Evolutionary conservation across 805 yeast species (phyloP).

Genomic region (Spathaspora gorwiae): DNA sequence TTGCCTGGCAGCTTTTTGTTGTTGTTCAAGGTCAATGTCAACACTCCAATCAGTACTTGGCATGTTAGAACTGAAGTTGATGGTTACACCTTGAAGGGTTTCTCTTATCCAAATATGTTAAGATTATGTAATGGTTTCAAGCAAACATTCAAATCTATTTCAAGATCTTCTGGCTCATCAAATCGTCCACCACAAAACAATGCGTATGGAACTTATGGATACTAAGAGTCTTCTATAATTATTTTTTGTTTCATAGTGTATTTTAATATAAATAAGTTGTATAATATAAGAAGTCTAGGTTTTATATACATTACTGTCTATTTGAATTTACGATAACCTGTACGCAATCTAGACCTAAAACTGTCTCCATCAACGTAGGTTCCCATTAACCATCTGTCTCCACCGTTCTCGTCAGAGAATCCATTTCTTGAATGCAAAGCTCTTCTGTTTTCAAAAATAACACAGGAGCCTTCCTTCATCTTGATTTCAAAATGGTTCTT

Average conservation of each 20-base stretch:
- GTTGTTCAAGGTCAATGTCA: slow-evolving; percentile 76
- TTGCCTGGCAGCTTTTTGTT: slow-evolving; percentile 92
- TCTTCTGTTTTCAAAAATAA: slow-evolving; percentile 68
- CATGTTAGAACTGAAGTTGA: slow-evolving; percentile 85
- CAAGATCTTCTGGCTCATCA: slow-evolving; percentile 7
- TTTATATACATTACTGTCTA: not conserved
- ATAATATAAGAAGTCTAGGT: not conserved
- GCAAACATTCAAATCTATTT: slow-evolving; percentile 44
- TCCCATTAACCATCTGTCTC: slow-evolving; percentile 70
- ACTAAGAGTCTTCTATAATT: slow-evolving; percentile 6
- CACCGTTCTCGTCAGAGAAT: slow-evolving; percentile 40
- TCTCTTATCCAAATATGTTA: slow-evolving; percentile 84
- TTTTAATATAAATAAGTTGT: not conserved
- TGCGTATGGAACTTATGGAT: slow-evolving; percentile 21
- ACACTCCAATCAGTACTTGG: slow-evolving; percentile 73
- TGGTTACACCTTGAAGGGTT: slow-evolving; percentile 76
- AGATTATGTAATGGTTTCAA: slow-evolving; percentile 94
- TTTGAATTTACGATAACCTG: slow-evolving; percentile 10
- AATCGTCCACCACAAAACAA: slow-evolving; percentile 10
- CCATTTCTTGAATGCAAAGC: slow-evolving; percentile 58
- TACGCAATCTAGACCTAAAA: slow-evolving; percentile 55
- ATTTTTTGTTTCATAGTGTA: not conserved
- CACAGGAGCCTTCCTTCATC: slow-evolving; percentile 56
- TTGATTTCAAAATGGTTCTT: slow-evolving; percentile 52
- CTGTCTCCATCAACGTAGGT: slow-evolving; percentile 71